Conservation (phyloP, 257 asterid species). For the Scutellaria minor region DNA sequence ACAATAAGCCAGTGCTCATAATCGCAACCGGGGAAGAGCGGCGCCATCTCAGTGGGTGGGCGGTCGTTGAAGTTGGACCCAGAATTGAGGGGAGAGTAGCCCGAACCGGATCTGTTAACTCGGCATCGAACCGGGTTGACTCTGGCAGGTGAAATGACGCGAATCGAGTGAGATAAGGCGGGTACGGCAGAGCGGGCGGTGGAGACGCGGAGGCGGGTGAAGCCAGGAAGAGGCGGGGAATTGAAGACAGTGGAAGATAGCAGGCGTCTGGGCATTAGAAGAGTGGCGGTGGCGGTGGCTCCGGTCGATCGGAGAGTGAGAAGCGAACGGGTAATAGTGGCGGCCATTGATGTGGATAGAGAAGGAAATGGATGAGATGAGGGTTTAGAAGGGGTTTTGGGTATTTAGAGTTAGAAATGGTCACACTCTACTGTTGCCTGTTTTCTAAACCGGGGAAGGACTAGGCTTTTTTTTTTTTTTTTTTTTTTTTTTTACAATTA, state of each 20-base stretch:
- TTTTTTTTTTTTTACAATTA: no score
- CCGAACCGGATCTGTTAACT: slow-evolving; percentile 72
- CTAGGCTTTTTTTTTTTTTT: no score
- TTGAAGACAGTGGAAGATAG: slow-evolving; percentile 51
- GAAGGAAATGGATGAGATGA: slow-evolving; percentile 27
- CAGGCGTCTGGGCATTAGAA: slow-evolving; percentile 49
- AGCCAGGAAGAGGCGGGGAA: slow-evolving; percentile 53
- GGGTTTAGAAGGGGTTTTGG: slow-evolving; percentile 11
- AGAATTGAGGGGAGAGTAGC: slow-evolving; percentile 82
- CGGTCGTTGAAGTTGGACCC: slow-evolving; percentile 85
- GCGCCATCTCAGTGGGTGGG: slow-evolving; percentile 95
- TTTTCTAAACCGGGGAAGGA: no score
- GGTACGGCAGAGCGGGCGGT: slow-evolving; percentile 38
- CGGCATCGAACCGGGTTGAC: slow-evolving; percentile 61
- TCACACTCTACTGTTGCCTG: no score
- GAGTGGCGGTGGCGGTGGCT: slow-evolving; percentile 23
- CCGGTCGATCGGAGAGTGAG: slow-evolving; percentile 54
- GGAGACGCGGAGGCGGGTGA: slow-evolving; percentile 26
- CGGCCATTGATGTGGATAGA: slow-evolving; percentile 47
- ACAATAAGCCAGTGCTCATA: slow-evolving; percentile 98
- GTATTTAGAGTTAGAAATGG: no score
- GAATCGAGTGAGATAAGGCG: slow-evolving; percentile 41
- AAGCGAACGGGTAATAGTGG: slow-evolving; percentile 56
- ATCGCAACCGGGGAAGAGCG: slow-evolving; percentile 95
- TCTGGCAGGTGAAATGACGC: slow-evolving; percentile 40